Evolutionary conservation across 805 yeast species (phyloP).

Genomic region (Clavispora phyllophila): DNA sequence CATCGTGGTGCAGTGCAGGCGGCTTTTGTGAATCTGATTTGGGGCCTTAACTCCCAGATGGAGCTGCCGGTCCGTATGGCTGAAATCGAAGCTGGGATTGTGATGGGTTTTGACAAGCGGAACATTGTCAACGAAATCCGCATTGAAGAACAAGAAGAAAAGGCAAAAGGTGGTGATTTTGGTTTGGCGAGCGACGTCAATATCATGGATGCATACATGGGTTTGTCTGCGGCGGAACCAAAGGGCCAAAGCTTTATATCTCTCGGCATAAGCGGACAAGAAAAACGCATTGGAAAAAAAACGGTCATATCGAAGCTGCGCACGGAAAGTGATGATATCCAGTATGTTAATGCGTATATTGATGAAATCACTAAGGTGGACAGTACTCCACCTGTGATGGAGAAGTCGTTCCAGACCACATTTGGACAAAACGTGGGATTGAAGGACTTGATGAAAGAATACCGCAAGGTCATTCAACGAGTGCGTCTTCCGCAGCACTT

Average conservation of each 20-base stretch:
- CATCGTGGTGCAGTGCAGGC: constrained; percentile 25
- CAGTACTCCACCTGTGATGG: constrained; percentile 25
- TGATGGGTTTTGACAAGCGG: constrained; percentile 40
- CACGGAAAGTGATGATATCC: not conserved
- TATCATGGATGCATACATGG: constrained; percentile 12
- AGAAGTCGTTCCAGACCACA: constrained; percentile 12
- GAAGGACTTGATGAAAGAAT: constrained; percentile 23
- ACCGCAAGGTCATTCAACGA: constrained; percentile 15
- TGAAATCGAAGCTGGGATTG: constrained; percentile 37
- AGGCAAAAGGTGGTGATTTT: constrained; percentile 1
- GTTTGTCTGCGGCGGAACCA: not conserved
- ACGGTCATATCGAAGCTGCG: not conserved
- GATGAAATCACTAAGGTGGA: constrained; percentile 21
- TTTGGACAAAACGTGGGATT: constrained; percentile 22
- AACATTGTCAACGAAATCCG: constrained; percentile 42
- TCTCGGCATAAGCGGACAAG: not conserved
- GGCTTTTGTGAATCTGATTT: constrained; percentile 34
- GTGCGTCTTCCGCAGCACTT: constrained; percentile 14
- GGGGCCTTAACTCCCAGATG: constrained; percentile 42
- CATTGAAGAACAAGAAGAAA: constrained; percentile 3
- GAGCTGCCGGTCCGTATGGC: constrained; percentile 33
- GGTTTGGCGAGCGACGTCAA: constrained; percentile 12
- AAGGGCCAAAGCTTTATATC: not conserved
- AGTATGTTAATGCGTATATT: constrained; percentile 11
- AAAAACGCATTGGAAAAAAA: not conserved